Evolutionary conservation across 345 rosid genomes (phyloP), one percentile per base, ranked within the genome.

Genomic region (Theobroma cacao): DNA sequence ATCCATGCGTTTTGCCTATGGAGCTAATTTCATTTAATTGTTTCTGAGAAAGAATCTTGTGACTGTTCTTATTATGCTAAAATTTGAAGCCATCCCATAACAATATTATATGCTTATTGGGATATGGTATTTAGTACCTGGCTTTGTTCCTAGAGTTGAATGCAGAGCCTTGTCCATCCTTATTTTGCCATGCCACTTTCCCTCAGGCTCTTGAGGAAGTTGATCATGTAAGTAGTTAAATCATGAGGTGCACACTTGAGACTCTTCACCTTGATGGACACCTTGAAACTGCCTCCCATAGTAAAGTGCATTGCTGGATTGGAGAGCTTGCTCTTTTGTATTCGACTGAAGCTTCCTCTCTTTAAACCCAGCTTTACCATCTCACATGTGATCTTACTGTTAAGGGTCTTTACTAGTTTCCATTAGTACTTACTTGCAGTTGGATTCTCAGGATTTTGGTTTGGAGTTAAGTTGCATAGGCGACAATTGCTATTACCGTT

Each of bases 21-120:
- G 18, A 24, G 60, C 74, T 81, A 4, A 20, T 64, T 65, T 45
- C 18, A 43, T 76, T 66, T 76, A 71, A 36, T 40, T 38, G 5
- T 43, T 61, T 68, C n/a, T 30, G 5, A 52, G 67, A 34, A 41
- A n/a, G 18, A 31, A 5, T 50, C 22, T 4, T 50, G 60, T 31
- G 43, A 31, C 75, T 50, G 30, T 50, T 31, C 43, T 52, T 1
- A 13, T 26, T 59, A 11, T 33, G 26, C 28, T 50, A n/a, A 38
- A 75, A 28, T 28, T 60, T 31, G 33, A 56, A 53, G 76, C 30
- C 3, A 55, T 20, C 48, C 62, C 22, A 10, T 45, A 56, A 26
- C 6, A 56, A 38, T 36, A 74, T 52, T 13, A 2, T 56, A 20
- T 38, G 28, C 24, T 26, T n/a, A 72, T 69, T 28, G 26, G 66